Evolutionary conservation across 108 stramenopile species (phyloP).

Genomic region (Pseudonitzschia pungens): DNA sequence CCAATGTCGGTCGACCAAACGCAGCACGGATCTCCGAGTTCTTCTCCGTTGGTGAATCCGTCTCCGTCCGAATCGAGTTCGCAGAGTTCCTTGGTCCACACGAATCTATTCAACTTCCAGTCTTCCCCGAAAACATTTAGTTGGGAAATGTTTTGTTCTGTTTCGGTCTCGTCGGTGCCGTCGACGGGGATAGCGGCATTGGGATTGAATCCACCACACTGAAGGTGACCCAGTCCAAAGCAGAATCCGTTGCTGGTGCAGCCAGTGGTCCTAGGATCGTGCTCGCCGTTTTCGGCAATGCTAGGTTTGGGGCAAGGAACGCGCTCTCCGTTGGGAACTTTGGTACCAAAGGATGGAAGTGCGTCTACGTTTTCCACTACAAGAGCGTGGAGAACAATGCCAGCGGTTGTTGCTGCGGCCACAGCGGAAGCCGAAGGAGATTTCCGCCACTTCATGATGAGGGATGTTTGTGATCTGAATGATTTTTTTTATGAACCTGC

Average conservation of each 20-base stretch:
- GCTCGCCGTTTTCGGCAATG: background rate
- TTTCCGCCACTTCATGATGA: too few relatives aligned
- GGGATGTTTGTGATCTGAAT: too few relatives aligned
- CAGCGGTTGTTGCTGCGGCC: background rate
- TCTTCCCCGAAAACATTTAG: conserved; percentile 30
- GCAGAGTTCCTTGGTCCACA: conserved; percentile 32
- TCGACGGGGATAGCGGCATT: background rate
- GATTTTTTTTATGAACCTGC: too few relatives aligned
- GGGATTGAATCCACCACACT: conserved; percentile 2
- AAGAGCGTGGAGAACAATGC: background rate
- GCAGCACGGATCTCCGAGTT: conserved; percentile 35
- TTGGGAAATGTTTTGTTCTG: background rate
- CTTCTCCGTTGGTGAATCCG: conserved; percentile 35
- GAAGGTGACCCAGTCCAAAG: background rate
- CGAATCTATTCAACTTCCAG: background rate
- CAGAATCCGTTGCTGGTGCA: background rate
- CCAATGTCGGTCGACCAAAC: conserved; percentile 10
- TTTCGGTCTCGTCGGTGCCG: background rate
- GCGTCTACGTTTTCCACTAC: background rate
- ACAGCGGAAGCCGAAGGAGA: background rate
- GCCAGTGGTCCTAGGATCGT: background rate
- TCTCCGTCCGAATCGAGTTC: conserved; percentile 29
- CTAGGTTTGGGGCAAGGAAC: background rate
- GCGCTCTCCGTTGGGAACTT: conserved; percentile 9
- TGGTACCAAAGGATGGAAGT: conserved; percentile 9